A percentile compares a stretch with the other conserved stretches of the same genome.
Conservation (phyloP, 2,329 filamentous ascomycete genomes). For the Diaporthe citrichinensis region DNA sequence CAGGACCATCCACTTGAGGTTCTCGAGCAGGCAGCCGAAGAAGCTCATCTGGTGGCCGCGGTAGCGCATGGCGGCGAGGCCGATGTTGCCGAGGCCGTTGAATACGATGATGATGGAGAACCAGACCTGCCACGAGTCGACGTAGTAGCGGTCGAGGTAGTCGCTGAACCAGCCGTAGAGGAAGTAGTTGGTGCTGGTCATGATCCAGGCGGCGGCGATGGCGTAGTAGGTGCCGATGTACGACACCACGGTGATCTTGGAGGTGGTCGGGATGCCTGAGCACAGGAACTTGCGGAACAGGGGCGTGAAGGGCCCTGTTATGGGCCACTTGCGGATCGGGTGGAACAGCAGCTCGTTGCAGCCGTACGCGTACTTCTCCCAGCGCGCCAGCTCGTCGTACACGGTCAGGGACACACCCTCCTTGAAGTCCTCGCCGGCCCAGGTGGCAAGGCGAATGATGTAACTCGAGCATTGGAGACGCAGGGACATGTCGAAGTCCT, state of each 20-base stretch:
- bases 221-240: constrained; percentile 88
- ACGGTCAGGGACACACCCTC: constrained; percentile 88
- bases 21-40: constrained; percentile 69
- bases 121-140: constrained; percentile 85
- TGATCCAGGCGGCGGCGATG: constrained; percentile 81
- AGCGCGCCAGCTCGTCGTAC: constrained; percentile 86
- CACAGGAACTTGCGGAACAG: constrained; percentile 82
- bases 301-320: constrained; percentile 82
- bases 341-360: constrained; percentile 88
- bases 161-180: constrained; percentile 83
- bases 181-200: constrained; percentile 82
- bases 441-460: constrained; percentile 79
- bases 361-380: constrained; percentile 90
- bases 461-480: constrained; percentile 81
- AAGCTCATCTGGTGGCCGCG: constrained; percentile 75
- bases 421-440: constrained; percentile 83
- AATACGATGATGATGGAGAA: constrained; percentile 86
- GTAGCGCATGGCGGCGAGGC: constrained; percentile 81
- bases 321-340: constrained; percentile 80
- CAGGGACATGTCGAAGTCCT: constrained; percentile 87
- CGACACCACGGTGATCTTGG: constrained; percentile 81
- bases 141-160: constrained; percentile 84
- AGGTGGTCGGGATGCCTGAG: constrained; percentile 81
- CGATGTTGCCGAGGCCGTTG: constrained; percentile 80
- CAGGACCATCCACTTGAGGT: constrained; percentile 81